Evolutionary conservation across 2,329 filamentous ascomycete genomes (phyloP).

Genomic region (Setomelanomma holmii): DNA sequence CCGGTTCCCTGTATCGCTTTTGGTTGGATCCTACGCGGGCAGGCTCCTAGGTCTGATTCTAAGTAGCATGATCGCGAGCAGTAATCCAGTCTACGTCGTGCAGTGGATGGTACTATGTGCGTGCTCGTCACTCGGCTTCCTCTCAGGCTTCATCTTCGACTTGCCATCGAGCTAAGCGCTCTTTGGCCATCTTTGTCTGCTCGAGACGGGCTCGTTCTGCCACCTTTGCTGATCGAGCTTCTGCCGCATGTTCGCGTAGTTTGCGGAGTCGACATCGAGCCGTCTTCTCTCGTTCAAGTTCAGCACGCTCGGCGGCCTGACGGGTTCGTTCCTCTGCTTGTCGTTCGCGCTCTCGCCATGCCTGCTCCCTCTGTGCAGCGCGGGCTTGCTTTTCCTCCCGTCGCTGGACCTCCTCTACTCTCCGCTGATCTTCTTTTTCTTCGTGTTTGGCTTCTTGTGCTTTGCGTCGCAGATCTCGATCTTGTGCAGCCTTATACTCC

Average conservation of each 20-base stretch:
- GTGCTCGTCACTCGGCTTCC: neutral
- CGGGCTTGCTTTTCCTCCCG: neutral
- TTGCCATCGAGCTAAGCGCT: neutral
- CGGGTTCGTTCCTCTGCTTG: neutral
- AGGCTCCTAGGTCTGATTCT: neutral
- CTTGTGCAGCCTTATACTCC: neutral
- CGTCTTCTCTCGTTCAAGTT: neutral
- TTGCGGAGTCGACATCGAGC: neutral
- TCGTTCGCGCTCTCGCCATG: neutral
- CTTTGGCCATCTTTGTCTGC: neutral
- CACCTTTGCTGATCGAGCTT: neutral
- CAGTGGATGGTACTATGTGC: neutral
- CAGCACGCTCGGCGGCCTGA: neutral
- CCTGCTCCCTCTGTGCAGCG: neutral
- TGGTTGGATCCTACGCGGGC: too few relatives aligned
- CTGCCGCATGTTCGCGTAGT: neutral
- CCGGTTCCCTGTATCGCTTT: too few relatives aligned
- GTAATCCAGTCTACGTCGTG: neutral
- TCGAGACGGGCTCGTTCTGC: neutral
- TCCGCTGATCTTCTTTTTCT: neutral
- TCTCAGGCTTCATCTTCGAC: neutral
- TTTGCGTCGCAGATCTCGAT: neutral
- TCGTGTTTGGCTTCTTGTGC: neutral
- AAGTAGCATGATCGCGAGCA: neutral
- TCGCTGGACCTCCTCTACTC: neutral